phyloP scores from a whole-genome alignment of 2,329 filamentous ascomycete species.

The Aspergillus sp. region DNA sequence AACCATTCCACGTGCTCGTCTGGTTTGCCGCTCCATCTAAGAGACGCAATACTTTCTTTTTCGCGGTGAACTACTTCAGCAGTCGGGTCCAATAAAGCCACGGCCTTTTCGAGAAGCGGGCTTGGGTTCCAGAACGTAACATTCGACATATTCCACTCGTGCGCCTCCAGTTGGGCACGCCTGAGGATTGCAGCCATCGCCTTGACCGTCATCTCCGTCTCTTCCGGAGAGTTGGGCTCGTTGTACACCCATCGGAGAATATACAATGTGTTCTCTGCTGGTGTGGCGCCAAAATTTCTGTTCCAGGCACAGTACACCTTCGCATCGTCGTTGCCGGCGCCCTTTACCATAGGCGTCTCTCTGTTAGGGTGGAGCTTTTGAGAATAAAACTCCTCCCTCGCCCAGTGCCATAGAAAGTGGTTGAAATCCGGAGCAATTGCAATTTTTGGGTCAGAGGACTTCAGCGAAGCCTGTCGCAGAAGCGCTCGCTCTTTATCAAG shows the following conservation, averaged over 20 bases:
- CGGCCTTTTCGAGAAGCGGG: slow-evolving; percentile 48
- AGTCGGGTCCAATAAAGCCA: slow-evolving; percentile 37
- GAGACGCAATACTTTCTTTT: slow-evolving; percentile 46
- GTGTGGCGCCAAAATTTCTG: slow-evolving; percentile 38
- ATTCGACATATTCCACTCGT: slow-evolving; percentile 66
- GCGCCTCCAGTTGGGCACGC: slow-evolving; percentile 69
- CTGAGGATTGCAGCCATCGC: slow-evolving; percentile 64
- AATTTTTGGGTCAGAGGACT: slow-evolving; percentile 52
- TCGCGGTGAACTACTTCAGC: slow-evolving; percentile 46
- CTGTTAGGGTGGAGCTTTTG: slow-evolving; percentile 58
- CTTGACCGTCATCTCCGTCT: slow-evolving; percentile 51
- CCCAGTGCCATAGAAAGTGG: slow-evolving; percentile 73
- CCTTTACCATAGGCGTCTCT: slow-evolving; percentile 59
- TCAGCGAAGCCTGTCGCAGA: slow-evolving; percentile 51
- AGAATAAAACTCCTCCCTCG: slow-evolving; percentile 76
- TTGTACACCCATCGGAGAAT: slow-evolving; percentile 45
- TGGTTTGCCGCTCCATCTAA: slow-evolving; percentile 47
- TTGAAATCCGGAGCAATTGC: slow-evolving; percentile 68
- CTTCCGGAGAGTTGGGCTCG: slow-evolving; percentile 37
- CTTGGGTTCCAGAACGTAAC: slow-evolving; percentile 85
- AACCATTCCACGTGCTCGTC: slow-evolving; percentile 46
- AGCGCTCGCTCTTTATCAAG: slow-evolving; percentile 64
- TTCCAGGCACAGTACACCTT: slow-evolving; percentile 44
- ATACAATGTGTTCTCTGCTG: slow-evolving; percentile 40
- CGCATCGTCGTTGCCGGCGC: slow-evolving; percentile 60